These are phyloP conservation scores for Eutrema heterophyllum DNA, from an alignment of 345 rosid genomes.

Conservation along the genomic window DNA sequence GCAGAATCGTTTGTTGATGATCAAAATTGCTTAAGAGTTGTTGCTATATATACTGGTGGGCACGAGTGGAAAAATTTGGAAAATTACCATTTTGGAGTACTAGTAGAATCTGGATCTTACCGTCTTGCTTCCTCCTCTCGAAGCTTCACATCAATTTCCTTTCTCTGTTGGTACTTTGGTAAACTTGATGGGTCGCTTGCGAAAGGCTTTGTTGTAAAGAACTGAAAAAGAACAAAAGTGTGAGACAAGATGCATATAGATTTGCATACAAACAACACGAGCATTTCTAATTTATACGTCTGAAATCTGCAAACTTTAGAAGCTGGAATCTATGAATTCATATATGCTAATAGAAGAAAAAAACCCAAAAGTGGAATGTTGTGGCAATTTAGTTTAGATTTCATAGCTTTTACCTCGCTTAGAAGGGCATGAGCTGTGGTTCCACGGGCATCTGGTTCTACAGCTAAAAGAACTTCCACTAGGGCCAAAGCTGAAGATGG, in stretches of 20 bases:
- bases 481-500: constrained; percentile 52
- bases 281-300: neutral
- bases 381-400: neutral
- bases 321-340: neutral
- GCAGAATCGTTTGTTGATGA: neutral
- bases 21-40: neutral
- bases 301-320: neutral
- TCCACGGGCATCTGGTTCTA: constrained; percentile 54
- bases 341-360: neutral
- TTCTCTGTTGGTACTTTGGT: constrained; percentile 63
- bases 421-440: constrained; percentile 48
- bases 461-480: constrained; percentile 49
- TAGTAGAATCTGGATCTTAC: constrained; percentile 29
- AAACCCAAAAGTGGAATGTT: neutral
- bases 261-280: neutral
- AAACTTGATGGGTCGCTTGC: constrained; percentile 60
- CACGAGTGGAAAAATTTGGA: neutral
- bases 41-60: neutral
- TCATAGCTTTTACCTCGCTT: constrained; percentile 42
- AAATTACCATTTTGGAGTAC: neutral
- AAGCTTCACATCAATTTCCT: constrained; percentile 53
- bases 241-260: neutral
- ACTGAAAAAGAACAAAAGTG: constrained; percentile 27
- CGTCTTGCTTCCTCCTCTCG: constrained; percentile 48
- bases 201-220: constrained; percentile 49